phyloP scores from a whole-genome alignment of 768 basidiomycete species.

The Tulasnella sp. region DNA sequence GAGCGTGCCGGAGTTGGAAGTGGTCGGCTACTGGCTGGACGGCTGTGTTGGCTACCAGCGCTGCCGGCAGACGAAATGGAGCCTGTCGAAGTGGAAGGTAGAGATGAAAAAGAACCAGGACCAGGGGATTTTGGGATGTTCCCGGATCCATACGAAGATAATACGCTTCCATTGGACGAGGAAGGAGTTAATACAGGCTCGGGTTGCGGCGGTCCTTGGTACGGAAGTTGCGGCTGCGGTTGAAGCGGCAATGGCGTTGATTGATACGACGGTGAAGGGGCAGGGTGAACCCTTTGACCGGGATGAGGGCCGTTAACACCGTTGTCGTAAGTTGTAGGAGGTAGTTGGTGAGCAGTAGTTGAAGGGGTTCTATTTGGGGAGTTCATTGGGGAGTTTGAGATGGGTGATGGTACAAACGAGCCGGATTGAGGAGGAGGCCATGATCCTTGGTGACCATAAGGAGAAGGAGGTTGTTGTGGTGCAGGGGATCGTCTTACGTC shows the following conservation, averaged over 20 bases:
- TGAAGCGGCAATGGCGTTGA: not conserved
- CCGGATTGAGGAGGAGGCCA: not conserved
- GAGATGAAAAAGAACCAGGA: not conserved
- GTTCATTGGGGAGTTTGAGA: not conserved
- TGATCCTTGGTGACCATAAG: not conserved
- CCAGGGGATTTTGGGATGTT: not conserved
- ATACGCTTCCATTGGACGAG: not conserved
- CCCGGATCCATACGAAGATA: not conserved
- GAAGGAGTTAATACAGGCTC: not conserved
- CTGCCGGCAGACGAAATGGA: not conserved
- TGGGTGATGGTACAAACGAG: not conserved
- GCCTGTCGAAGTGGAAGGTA: not conserved
- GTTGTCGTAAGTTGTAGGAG: not conserved
- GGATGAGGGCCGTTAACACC: not conserved
- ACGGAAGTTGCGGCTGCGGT: not conserved
- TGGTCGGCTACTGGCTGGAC: not conserved
- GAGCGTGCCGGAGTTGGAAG: conserved; percentile 6
- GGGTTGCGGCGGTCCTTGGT: not conserved
- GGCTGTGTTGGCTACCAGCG: not conserved
- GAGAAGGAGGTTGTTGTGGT: not conserved
- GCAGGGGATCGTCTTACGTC: not conserved
- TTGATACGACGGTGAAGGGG: conserved; percentile 16
- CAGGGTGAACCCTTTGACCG: not conserved
- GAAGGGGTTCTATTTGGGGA: not conserved
- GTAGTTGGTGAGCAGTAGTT: not conserved